These are phyloP conservation scores for Hortiboletus rubellus DNA, from an alignment of 1,284 basidiomycete genomes.

Conservation along the genomic window DNA sequence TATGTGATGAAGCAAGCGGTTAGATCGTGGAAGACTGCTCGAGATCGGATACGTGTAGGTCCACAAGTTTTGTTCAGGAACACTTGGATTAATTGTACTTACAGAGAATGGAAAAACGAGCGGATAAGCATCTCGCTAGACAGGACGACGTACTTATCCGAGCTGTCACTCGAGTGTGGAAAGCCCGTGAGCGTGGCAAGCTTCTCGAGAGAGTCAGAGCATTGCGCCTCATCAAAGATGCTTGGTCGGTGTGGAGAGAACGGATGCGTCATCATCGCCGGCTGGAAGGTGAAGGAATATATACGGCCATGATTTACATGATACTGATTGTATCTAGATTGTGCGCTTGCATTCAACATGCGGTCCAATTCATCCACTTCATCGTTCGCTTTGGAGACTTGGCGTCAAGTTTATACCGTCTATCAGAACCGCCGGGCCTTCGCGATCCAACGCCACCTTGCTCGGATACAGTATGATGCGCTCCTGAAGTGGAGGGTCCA, in stretches of 20 bases:
- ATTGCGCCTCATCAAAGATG: conserved; percentile 45
- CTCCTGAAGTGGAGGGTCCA: conserved; percentile 60
- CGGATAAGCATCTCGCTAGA: conserved; percentile 55
- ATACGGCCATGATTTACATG: background rate
- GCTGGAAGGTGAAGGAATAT: conserved; percentile 45
- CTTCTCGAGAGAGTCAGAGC: conserved; percentile 58
- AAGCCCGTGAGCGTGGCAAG: conserved; percentile 64
- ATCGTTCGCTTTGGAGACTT: conserved; percentile 45
- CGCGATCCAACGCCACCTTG: conserved; percentile 51
- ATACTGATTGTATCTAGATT: conserved; percentile 38
- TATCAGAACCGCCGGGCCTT: conserved; percentile 53
- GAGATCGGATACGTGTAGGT: conserved; percentile 53
- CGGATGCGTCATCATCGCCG: conserved; percentile 43
- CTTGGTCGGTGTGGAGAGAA: conserved; percentile 56
- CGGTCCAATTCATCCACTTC: conserved; percentile 46
- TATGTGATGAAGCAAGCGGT: conserved; percentile 48
- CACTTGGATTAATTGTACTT: conserved; percentile 13
- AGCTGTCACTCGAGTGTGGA: conserved; percentile 71
- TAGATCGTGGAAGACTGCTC: conserved; percentile 55
- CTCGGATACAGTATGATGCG: conserved; percentile 47
- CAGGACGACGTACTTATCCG: conserved; percentile 65
- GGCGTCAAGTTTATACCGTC: conserved; percentile 47
- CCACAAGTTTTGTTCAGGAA: background rate
- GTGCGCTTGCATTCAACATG: conserved; percentile 54
- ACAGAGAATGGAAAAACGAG: conserved; percentile 53